Evolutionary conservation across 768 basidiomycete species (phyloP).

Genomic region (Mycena maculata): DNA sequence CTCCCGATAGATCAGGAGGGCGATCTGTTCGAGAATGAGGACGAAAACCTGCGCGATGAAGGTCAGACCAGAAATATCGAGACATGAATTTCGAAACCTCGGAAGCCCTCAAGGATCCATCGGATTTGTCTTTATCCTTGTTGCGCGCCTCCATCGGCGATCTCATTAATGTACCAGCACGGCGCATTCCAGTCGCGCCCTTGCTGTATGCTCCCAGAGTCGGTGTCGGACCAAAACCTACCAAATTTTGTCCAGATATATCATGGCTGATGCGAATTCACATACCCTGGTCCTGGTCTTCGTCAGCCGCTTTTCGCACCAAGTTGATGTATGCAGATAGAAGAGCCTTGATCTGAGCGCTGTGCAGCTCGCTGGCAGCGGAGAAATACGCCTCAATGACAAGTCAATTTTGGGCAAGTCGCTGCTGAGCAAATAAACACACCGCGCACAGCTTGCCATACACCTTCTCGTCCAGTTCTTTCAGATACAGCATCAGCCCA

Average conservation of each 20-base stretch:
- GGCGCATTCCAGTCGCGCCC: slow-evolving; percentile 71
- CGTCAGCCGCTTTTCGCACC: slow-evolving; percentile 76
- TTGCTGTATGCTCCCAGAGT: slow-evolving; percentile 55
- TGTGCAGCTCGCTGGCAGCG: slow-evolving; percentile 84
- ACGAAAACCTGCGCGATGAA: slow-evolving; percentile 38
- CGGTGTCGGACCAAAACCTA: slow-evolving; percentile 61
- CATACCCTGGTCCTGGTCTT: slow-evolving; percentile 80
- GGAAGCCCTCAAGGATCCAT: slow-evolving; percentile 74
- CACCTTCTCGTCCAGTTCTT: slow-evolving; percentile 93
- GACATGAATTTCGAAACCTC: slow-evolving; percentile 62
- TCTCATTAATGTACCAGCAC: slow-evolving; percentile 88
- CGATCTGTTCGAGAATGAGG: slow-evolving; percentile 79
- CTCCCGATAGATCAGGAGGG: slow-evolving; percentile 82
- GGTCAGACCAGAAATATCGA: slow-evolving; percentile 9
- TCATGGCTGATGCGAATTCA: slow-evolving; percentile 2
- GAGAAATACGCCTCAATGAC: slow-evolving; percentile 88
- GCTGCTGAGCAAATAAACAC: slow-evolving; percentile 43
- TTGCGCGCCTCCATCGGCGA: slow-evolving; percentile 75
- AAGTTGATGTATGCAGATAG: slow-evolving; percentile 66
- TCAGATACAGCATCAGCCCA: slow-evolving; percentile 91
- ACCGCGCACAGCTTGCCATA: slow-evolving; percentile 94
- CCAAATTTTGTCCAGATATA: neutral
- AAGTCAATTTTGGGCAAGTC: slow-evolving; percentile 15
- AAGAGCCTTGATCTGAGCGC: slow-evolving; percentile 80
- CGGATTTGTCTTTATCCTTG: slow-evolving; percentile 68